A percentile compares a stretch with the other conserved stretches of the same genome.
Conservation (phyloP, 805 yeast species). For the Sungouiella blattae region DNA sequence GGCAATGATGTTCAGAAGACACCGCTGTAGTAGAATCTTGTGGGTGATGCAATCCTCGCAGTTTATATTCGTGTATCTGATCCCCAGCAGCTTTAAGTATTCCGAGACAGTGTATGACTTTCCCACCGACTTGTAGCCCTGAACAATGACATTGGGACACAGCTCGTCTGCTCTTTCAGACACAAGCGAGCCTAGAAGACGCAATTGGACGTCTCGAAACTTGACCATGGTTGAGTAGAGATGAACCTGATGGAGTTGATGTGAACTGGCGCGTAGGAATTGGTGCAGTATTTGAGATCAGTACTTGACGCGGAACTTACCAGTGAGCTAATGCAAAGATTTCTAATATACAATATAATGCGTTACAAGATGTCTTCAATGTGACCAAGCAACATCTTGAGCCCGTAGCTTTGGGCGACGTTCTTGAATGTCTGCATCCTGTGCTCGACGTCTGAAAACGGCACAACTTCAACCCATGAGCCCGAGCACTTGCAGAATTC, state of each 20-base stretch:
- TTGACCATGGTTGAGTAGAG: no score
- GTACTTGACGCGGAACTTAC: no score
- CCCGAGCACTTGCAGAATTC: slow-evolving; percentile 88
- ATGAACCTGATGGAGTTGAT: no score
- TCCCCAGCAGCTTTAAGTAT: slow-evolving; percentile 26
- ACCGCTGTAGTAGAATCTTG: slow-evolving; percentile 38
- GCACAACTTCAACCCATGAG: slow-evolving; percentile 60
- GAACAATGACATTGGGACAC: slow-evolving; percentile 39
- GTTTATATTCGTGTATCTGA: slow-evolving; percentile 29
- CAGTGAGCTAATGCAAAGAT: no score
- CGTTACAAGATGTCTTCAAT: slow-evolving; percentile 21
- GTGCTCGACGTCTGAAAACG: slow-evolving; percentile 41
- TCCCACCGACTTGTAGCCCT: slow-evolving; percentile 50
- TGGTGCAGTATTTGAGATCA: no score
- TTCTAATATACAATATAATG: not conserved
- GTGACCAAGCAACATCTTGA: slow-evolving; percentile 48
- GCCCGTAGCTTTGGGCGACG: slow-evolving; percentile 57
- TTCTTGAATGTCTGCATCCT: slow-evolving; percentile 49
- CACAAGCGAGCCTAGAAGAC: slow-evolving; percentile 33
- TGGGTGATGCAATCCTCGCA: slow-evolving; percentile 46
- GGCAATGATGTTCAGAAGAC: slow-evolving; percentile 33
- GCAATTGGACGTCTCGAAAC: slow-evolving; percentile 31
- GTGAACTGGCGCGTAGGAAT: no score
- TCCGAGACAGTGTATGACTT: slow-evolving; percentile 37
- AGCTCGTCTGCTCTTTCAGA: slow-evolving; percentile 22